Evolutionary conservation across 192 early-diverging fungal genomes (phyloP).

Genomic region (Coemansia sp.): DNA sequence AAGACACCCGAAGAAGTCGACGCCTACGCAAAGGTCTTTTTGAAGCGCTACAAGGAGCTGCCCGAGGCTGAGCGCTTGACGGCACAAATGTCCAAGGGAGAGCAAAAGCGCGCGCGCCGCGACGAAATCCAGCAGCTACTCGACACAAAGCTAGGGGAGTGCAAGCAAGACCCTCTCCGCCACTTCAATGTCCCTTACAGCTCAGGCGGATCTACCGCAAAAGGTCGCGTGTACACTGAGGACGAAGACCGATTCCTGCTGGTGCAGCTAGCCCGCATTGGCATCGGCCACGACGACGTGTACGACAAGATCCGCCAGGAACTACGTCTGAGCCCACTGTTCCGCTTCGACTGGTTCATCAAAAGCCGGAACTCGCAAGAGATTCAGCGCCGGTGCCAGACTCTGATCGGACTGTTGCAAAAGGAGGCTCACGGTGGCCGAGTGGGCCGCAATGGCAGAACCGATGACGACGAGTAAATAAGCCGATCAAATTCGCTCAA

Average conservation of each 20-base stretch:
- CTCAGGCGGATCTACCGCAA: conserved; percentile 64
- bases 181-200: conserved; percentile 89
- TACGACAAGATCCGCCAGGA: conserved; percentile 91
- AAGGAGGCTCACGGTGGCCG: conserved; percentile 34
- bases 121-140: conserved; percentile 83
- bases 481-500: too few species aligned
- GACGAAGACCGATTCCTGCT: conserved; percentile 97
- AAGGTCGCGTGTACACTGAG: conserved; percentile 86
- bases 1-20: conserved; percentile 86
- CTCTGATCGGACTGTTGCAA: conserved; percentile 63
- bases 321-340: conserved; percentile 74
- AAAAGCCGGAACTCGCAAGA: conserved; percentile 90
- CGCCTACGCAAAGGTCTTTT: conserved; percentile 84
- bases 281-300: conserved; percentile 88
- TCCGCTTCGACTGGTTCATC: conserved; percentile 98
- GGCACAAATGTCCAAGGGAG: conserved; percentile 85
- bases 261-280: conserved; percentile 83
- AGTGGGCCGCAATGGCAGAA: conserved; percentile 16
- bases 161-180: conserved; percentile 77
- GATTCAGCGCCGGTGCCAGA: conserved; percentile 79
- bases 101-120: conserved; percentile 73
- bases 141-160: conserved; percentile 65
- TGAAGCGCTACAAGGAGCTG: conserved; percentile 85
- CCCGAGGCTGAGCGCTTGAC: conserved; percentile 85
- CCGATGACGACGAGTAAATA: conserved; percentile 10